phyloP scores from a whole-genome alignment of 306 rosid genomes.

The Gynostemma pentaphyllum region DNA sequence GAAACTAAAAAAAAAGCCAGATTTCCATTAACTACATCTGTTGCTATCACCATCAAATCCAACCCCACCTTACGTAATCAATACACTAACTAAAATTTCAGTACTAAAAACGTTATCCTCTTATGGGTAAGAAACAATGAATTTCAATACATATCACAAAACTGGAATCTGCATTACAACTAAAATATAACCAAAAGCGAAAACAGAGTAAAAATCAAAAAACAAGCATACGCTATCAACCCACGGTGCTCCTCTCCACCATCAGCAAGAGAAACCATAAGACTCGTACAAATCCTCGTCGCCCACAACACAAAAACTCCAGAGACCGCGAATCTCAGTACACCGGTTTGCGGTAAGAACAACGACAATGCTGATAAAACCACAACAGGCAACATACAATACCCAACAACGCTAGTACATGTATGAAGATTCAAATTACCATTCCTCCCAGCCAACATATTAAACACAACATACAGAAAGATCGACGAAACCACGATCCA shows the following conservation, averaged over 20 bases:
- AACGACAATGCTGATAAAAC: constrained; percentile 64
- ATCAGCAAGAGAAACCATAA: constrained; percentile 67
- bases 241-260: constrained; percentile 93
- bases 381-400: constrained; percentile 79
- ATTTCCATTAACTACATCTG: background rate
- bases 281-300: constrained; percentile 67
- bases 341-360: constrained; percentile 58
- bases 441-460: constrained; percentile 85
- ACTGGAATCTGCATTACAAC: constrained; percentile 16
- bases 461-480: constrained; percentile 80
- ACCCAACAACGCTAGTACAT: constrained; percentile 88
- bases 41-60: background rate
- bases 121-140: constrained; percentile 13
- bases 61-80: background rate
- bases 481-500: constrained; percentile 92
- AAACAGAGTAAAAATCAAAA: constrained; percentile 90
- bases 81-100: background rate
- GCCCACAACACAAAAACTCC: constrained; percentile 81
- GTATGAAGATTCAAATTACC: constrained; percentile 86
- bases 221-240: constrained; percentile 80
- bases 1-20: background rate
- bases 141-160: constrained; percentile 15
- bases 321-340: constrained; percentile 38
- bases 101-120: background rate
- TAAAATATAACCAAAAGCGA: constrained; percentile 83